Conservation (phyloP, 768 basidiomycete species). For the Pleurotus giganteus region DNA sequence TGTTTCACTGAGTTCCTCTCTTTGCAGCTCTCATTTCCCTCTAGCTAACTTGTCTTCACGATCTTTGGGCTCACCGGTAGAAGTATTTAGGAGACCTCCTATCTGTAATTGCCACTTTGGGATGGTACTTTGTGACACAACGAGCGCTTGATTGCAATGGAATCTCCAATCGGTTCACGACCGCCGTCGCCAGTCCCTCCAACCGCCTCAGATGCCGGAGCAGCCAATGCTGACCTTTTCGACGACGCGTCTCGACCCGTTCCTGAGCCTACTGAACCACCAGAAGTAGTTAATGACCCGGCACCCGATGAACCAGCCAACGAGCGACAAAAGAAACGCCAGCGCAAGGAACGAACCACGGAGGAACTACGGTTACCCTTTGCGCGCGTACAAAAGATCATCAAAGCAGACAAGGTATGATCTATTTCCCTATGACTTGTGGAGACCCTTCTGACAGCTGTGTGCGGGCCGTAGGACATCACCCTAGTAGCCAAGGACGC, state of each 20-base stretch:
- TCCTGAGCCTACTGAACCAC: not conserved
- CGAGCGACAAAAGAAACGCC: not conserved
- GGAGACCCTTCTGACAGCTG: not conserved
- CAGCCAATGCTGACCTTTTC: not conserved
- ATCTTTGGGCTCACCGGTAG: too few species aligned
- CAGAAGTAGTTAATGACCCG: too few species aligned
- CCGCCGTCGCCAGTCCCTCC: too few species aligned
- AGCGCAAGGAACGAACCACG: not conserved
- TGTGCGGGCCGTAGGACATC: conserved; percentile 67
- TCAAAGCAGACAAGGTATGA: conserved; percentile 81
- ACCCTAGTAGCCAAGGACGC: conserved; percentile 77
- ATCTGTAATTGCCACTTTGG: too few species aligned
- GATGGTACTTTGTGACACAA: too few species aligned
- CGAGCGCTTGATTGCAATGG: too few species aligned
- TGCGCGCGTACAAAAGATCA: conserved; percentile 76
- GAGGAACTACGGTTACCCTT: conserved; percentile 47
- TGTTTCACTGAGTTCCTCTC: too few species aligned
- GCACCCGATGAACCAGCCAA: too few species aligned
- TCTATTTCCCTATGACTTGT: not conserved
- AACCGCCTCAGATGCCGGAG: not conserved
- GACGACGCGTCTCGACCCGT: not conserved
- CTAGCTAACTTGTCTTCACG: too few species aligned
- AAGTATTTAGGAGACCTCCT: too few species aligned
- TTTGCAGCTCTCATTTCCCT: too few species aligned
- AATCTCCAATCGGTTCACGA: too few species aligned